A percentile compares a stretch with the other conserved stretches of the same genome.
Conservation (phyloP, 169 alveolate species). For the Theileria parva region DNA sequence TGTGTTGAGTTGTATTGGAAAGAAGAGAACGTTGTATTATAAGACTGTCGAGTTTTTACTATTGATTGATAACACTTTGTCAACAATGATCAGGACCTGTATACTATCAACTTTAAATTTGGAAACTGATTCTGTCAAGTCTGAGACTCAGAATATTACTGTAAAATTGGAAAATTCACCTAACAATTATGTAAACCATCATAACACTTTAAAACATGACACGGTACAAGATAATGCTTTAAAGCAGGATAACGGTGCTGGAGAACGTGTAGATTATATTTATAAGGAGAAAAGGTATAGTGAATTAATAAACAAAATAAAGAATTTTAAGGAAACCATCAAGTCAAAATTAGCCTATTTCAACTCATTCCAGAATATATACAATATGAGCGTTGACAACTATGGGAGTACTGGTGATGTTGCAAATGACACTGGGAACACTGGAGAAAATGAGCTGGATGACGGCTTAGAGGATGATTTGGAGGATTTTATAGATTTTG, state of each 20-base stretch:
- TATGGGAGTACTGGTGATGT: no score
- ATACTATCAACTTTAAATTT: neutral
- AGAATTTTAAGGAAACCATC: neutral
- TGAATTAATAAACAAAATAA: neutral
- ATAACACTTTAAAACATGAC: no score
- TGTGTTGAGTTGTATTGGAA: slow-evolving; percentile 10
- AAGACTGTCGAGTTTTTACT: neutral
- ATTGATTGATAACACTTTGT: neutral
- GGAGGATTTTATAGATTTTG: slow-evolving; percentile 51
- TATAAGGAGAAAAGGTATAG: no score
- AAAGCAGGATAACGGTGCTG: no score
- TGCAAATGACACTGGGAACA: neutral
- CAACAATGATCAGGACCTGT: neutral
- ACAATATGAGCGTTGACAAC: no score
- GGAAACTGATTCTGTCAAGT: no score
- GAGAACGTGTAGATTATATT: no score
- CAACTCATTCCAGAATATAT: no score
- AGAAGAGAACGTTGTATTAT: neutral
- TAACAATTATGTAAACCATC: no score
- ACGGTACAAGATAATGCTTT: no score
- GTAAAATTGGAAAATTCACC: no score
- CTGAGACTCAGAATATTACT: no score
- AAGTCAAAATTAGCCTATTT: neutral
- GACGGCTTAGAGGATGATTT: slow-evolving; percentile 4
- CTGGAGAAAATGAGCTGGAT: neutral